Conservation (phyloP, 352 stramenopile species). For the Phytopythium ostracodes region DNA sequence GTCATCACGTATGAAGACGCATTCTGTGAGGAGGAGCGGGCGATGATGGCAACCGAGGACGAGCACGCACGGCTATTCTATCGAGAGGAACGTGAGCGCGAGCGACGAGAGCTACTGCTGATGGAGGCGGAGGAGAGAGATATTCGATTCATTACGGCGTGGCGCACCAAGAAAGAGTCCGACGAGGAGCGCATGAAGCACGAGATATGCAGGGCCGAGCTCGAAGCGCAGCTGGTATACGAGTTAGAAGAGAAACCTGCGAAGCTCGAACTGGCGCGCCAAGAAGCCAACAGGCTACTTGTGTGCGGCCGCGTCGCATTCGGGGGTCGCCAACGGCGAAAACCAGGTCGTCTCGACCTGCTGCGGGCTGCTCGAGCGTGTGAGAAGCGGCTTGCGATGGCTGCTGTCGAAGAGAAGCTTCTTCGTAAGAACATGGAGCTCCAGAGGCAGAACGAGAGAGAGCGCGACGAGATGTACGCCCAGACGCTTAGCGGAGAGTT, state of each 20-base stretch:
- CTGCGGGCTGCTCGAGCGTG: conserved; percentile 43
- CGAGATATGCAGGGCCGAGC: conserved; percentile 35
- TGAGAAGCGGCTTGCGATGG: conserved; percentile 69
- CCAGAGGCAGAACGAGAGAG: conserved; percentile 14
- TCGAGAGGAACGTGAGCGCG: conserved; percentile 12
- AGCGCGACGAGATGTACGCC: conserved; percentile 25
- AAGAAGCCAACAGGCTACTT: conserved; percentile 34
- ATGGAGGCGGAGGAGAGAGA: conserved; percentile 49
- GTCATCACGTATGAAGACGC: conserved; percentile 41
- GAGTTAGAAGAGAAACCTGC: conserved; percentile 26
- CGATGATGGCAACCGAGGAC: conserved; percentile 50
- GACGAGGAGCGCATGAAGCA: conserved; percentile 27
- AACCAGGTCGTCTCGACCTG: conserved; percentile 34
- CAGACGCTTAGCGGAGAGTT: conserved; percentile 19
- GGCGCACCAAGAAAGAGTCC: conserved; percentile 34
- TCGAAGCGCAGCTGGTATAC: conserved; percentile 45
- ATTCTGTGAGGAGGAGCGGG: conserved; percentile 37
- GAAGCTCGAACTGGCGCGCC: conserved; percentile 16
- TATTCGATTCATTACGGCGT: conserved; percentile 28
- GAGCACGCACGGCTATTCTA: conserved; percentile 15
- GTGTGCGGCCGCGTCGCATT: conserved; percentile 28
- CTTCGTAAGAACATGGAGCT: conserved; percentile 27
- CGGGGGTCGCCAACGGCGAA: conserved; percentile 15
- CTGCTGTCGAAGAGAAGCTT: conserved; percentile 39
- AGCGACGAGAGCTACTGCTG: conserved; percentile 18